These are phyloP conservation scores for Cladosporium velox DNA, from an alignment of 2,329 filamentous ascomycete species.

Conservation along the genomic window DNA sequence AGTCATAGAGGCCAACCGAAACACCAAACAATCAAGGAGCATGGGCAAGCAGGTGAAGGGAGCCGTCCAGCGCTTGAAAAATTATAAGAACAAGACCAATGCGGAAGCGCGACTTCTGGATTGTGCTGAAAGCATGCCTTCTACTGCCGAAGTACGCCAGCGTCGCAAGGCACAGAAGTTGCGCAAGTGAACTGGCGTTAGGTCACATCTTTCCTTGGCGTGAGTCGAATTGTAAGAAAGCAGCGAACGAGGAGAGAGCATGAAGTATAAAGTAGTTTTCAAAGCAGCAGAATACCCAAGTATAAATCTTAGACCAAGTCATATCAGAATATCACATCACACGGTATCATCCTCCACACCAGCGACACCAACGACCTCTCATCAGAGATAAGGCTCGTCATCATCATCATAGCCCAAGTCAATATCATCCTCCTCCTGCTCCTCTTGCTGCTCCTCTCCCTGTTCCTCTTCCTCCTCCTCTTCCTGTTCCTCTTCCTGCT, in stretches of 20 bases:
- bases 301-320: constrained; percentile 9
- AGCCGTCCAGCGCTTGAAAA: not conserved
- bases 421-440: not conserved
- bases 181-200: not conserved
- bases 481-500: not conserved
- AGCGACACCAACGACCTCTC: not conserved
- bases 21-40: not conserved
- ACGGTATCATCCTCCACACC: not conserved
- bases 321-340: not conserved
- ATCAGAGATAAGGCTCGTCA: not conserved
- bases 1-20: not conserved
- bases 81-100: not conserved
- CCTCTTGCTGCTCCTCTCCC: no score
- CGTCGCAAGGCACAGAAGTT: not conserved
- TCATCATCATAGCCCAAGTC: not conserved
- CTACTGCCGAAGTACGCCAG: no score
- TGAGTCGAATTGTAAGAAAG: not conserved
- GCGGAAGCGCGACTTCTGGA: not conserved
- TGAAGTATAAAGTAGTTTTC: not conserved
- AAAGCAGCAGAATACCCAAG: constrained; percentile 16
- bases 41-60: not conserved
- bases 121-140: not conserved
- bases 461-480: no score
- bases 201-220: not conserved
- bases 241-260: not conserved